phyloP scores from a whole-genome alignment of 257 asterid species.

The Fraxinus pennsylvanica region DNA sequence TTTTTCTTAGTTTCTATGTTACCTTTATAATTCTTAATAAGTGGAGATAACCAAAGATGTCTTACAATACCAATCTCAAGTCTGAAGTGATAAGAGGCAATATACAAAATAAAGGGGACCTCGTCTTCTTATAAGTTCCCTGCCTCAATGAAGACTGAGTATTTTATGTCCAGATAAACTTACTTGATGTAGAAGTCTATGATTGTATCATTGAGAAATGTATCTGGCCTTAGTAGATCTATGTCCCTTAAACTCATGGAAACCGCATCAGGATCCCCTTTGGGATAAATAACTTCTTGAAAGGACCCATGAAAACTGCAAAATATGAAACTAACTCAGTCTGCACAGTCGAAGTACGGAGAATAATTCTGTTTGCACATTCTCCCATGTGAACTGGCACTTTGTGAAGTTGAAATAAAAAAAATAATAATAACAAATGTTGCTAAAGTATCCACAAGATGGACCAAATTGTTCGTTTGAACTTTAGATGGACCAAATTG shows the following conservation, averaged over 20 bases:
- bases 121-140: not conserved
- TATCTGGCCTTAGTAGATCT: conserved; percentile 84
- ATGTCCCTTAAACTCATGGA: conserved; percentile 83
- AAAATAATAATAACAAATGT: no score
- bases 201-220: conserved; percentile 87
- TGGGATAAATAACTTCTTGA: conserved; percentile 82
- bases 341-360: conserved; percentile 16
- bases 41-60: conserved; percentile 1
- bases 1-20: conserved; percentile 11
- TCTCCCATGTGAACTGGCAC: not conserved
- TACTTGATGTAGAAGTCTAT: conserved; percentile 93
- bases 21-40: conserved; percentile 1
- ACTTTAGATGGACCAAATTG: not conserved
- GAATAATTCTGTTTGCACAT: conserved; percentile 1
- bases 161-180: conserved; percentile 37
- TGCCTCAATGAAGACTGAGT: not conserved
- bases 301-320: conserved; percentile 74
- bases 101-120: not conserved
- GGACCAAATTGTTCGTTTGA: not conserved
- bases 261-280: conserved; percentile 94
- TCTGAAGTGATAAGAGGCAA: conserved; percentile 15
- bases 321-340: conserved; percentile 28
- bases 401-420: not conserved
- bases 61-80: not conserved
- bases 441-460: not conserved